These are phyloP conservation scores for Lophiotrema nucula DNA, from an alignment of 495 filamentous ascomycete genomes.

Conservation along the genomic window DNA sequence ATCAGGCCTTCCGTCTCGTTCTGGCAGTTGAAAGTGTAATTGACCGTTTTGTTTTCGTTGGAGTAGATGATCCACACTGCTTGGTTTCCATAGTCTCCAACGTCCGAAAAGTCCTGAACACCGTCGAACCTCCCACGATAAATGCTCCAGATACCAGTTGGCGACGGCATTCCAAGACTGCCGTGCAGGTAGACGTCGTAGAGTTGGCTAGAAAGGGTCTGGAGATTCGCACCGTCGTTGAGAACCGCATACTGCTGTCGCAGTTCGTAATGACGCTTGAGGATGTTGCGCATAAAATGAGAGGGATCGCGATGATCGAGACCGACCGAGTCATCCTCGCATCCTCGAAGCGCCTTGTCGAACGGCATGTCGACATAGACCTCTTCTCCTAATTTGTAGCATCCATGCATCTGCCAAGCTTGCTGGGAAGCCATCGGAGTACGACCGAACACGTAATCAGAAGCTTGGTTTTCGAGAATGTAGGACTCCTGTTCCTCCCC, in stretches of 20 bases:
- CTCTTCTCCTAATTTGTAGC: slow-evolving; percentile 55
- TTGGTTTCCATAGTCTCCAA: slow-evolving; percentile 49
- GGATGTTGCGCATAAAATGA: slow-evolving; percentile 63
- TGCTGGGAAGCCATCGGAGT: slow-evolving; percentile 64
- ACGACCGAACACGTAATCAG: slow-evolving; percentile 70
- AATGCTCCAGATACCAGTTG: slow-evolving; percentile 68
- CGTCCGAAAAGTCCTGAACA: slow-evolving; percentile 52
- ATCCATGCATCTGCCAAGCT: slow-evolving; percentile 70
- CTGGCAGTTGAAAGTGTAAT: slow-evolving; percentile 61
- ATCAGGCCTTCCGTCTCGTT: slow-evolving; percentile 51
- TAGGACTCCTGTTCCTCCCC: slow-evolving; percentile 74
- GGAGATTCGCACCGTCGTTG: slow-evolving; percentile 60
- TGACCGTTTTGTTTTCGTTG: slow-evolving; percentile 57
- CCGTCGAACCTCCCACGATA: slow-evolving; percentile 50
- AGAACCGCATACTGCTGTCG: slow-evolving; percentile 58
- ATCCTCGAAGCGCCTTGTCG: slow-evolving; percentile 55
- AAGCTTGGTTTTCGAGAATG: slow-evolving; percentile 63
- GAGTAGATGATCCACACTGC: slow-evolving; percentile 67
- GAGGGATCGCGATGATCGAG: slow-evolving; percentile 71
- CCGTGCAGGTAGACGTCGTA: slow-evolving; percentile 52
- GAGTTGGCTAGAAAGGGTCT: slow-evolving; percentile 61
- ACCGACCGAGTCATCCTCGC: slow-evolving; percentile 56
- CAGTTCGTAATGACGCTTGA: slow-evolving; percentile 67
- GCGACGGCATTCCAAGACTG: slow-evolving; percentile 55
- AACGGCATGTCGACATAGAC: slow-evolving; percentile 64